Evolutionary conservation across 148 eudicot species (phyloP), one percentile per base, ranked within the genome.

Genomic region (Cornus suecica): DNA sequence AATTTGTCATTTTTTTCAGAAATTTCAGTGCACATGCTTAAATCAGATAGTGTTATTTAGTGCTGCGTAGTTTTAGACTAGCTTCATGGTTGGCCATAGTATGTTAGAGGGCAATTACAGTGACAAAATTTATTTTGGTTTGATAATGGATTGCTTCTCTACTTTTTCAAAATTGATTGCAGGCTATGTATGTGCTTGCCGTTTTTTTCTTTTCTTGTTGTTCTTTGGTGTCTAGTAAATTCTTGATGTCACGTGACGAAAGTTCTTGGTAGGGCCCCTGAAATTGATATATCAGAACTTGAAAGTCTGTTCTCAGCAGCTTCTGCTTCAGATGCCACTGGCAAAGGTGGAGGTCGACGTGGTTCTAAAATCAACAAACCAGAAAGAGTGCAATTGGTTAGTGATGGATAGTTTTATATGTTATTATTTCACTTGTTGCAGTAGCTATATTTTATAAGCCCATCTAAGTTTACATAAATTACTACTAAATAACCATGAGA

Each of bases 331-430:
- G 88, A 91, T 80, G 85, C 87, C 26, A 78, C 79, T 76, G 83
- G 80, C 69, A 95, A 90, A 85, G 80, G 81, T 69, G 95, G 88
- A 72, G 86, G 83, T 69, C 76, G 91, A 62, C 97, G 96, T 73
- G 92, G 93, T 76, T 31, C 97, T 60, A 92, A 87, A 84, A 85
- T 92, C 42, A 87, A 81, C 79, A 95, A 92, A 82, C 97, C 92
- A 75, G 99, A 95, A 77, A 95, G 92, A 86, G 97, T 95, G 77
- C 99, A 95, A 79, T 72, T 95, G 92, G 99, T 84, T 83, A 94
- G 92, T 83, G 71, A 65, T 29, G 5, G 65, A 64, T 31, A 30
- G 28, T 70, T 34, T 3, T 45, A 68, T 56, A 37, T 81, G 66
- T 30, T 67, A 28, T 48, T 71, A 65, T 23, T 25, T 62, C 23